Evolutionary conservation across 23 red algal genomes (phyloP).

Genomic region (Gracilaria gracilis): DNA sequence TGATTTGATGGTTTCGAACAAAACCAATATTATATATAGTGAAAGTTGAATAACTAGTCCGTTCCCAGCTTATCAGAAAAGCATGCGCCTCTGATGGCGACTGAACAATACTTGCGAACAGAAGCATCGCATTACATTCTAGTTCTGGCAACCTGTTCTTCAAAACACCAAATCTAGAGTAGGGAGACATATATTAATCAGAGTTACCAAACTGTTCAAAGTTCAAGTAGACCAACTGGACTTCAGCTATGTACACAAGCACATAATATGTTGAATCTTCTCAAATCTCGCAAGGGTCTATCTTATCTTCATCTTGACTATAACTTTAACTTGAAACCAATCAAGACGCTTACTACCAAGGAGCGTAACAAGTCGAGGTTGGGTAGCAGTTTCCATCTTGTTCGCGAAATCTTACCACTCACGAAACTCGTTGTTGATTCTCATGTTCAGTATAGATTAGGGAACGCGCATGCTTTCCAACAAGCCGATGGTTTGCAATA

Average conservation of each 20-base stretch:
- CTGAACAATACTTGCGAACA: too few species aligned
- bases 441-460: constrained; percentile 91
- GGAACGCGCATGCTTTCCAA: constrained; percentile 92
- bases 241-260: constrained; percentile 88
- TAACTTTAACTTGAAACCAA: constrained; percentile 95
- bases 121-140: too few species aligned
- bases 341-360: constrained; percentile 97
- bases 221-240: too few species aligned
- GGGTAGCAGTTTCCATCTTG: constrained; percentile 96
- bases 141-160: too few species aligned
- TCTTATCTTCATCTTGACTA: constrained; percentile 92
- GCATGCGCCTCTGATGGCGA: too few species aligned
- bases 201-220: too few species aligned
- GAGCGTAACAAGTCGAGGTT: constrained; percentile 93
- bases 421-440: constrained; percentile 92
- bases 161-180: too few species aligned
- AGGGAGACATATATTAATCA: too few species aligned
- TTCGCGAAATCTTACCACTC: constrained; percentile 87
- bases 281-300: constrained; percentile 85
- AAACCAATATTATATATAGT: too few species aligned
- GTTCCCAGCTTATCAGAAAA: too few species aligned
- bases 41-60: too few species aligned
- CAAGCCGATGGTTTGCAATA: constrained; percentile 96
- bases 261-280: constrained; percentile 94
- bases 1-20: too few species aligned